A percentile compares a stretch with the other conserved stretches of the same genome.
These are phyloP conservation scores for Kewa caespitosa DNA, from an alignment of 179 eudicot species.

Conservation along the genomic window DNA sequence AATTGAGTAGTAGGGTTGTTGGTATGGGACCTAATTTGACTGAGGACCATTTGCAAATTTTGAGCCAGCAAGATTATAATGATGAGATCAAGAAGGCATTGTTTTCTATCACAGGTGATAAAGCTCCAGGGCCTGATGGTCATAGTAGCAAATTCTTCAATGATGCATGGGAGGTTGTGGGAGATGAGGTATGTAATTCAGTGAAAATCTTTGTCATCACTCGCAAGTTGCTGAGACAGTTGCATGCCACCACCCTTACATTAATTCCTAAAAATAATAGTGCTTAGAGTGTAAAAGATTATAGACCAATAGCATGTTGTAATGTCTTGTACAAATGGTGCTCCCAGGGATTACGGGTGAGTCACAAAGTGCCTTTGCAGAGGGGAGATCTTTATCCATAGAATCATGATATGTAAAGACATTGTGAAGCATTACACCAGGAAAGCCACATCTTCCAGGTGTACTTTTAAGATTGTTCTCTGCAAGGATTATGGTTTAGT, in stretches of 20 bases:
- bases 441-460: neutral
- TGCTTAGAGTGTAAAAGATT: neutral
- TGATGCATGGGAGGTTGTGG: neutral
- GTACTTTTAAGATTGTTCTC: neutral
- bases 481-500: neutral
- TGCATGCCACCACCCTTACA: neutral
- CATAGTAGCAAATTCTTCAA: neutral
- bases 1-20: neutral
- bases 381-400: neutral
- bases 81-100: neutral
- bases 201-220: neutral
- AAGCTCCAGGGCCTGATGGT: constrained; percentile 3
- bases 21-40: neutral
- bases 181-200: neutral
- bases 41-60: neutral
- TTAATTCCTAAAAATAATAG: neutral
- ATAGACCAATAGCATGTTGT: neutral
- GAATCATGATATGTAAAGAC: neutral
- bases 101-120: neutral
- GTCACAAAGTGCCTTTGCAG: neutral
- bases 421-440: neutral
- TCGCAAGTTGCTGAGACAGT: neutral
- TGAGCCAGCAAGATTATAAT: neutral
- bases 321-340: neutral
- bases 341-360: neutral